Evolutionary conservation across 148 eudicot species (phyloP), one percentile per base, ranked within the genome.

Genomic region (Gaultheria prostrata): DNA sequence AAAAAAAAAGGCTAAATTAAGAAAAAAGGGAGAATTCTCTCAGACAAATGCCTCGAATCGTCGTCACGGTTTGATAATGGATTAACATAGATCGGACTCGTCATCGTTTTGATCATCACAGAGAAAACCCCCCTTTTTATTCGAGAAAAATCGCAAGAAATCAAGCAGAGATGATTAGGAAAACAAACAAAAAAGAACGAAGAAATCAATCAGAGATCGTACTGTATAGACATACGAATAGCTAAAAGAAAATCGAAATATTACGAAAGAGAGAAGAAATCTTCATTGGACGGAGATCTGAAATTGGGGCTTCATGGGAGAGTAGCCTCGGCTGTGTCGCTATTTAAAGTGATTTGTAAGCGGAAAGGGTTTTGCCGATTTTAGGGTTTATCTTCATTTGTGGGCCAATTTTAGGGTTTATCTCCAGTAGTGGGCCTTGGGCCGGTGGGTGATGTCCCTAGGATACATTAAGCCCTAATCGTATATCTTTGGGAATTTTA

Each of bases 31-130:
- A 5, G 71, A 32, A 14, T 30, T 15, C 46, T 70, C 45, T 70
- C 75, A 70, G 75, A 70, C 75, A 70, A 70, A 70, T 70, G 75
- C 75, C 75, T 70, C 75, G 46, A 32, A 4, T 30, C 0, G 75
- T 70, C 75, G 46, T 70, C 75, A 70, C 2, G 75, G 75, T 33
- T 30, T 30, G 10, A 70, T 4, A 65, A 30, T 69, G 74, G 74
- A 69, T 69, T 28, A 69, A 69, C 30, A 69, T 28, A 8, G 2
- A 69, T 70, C 75, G 75, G 75, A 70, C 75, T 70, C 75, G 75
- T 70, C 75, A 70, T 70, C 75, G 45, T 70, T 70, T 30, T 33
- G 45, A 30, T 70, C 46, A 70, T 70, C 75, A 70, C 75, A 15
- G 75, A 70, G 75, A 70, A 70, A 7, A 70, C n/a, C 45, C 75